A percentile compares a stretch with the other conserved stretches of the same genome.
Evolutionary conservation across 345 rosid species (phyloP).

Genomic region (Raphanus raphanistrum): DNA sequence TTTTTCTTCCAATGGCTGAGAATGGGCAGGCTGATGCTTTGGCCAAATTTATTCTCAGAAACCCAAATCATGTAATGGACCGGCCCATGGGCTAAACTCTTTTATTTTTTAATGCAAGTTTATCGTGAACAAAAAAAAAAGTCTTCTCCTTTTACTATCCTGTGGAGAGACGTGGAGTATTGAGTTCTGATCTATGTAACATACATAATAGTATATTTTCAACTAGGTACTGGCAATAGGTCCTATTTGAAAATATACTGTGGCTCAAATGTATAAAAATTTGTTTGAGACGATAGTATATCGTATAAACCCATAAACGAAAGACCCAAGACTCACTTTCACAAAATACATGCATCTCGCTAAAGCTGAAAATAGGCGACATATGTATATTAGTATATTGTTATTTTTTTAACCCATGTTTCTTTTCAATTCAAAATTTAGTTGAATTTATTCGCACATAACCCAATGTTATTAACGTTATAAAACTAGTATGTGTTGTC

Average conservation of each 20-base stretch:
- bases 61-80: no score
- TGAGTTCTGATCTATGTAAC: not conserved
- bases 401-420: not conserved
- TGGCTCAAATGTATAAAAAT: not conserved
- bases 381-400: no score
- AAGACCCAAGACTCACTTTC: conserved; percentile 1
- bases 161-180: not conserved
- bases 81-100: no score
- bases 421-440: not conserved
- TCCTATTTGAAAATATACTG: not conserved
- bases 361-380: not conserved
- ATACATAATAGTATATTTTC: not conserved
- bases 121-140: no score
- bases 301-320: not conserved
- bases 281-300: not conserved
- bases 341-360: conserved; percentile 1
- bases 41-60: no score
- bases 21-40: no score
- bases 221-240: not conserved
- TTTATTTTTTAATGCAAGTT: no score
- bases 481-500: conserved; percentile 16
- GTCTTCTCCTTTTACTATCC: not conserved
- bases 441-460: conserved; percentile 17
- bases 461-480: conserved; percentile 25
- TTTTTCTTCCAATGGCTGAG: no score